Evolutionary conservation across 352 stramenopile genomes (phyloP).

Genomic region (Phytophthora boehmeriae): DNA sequence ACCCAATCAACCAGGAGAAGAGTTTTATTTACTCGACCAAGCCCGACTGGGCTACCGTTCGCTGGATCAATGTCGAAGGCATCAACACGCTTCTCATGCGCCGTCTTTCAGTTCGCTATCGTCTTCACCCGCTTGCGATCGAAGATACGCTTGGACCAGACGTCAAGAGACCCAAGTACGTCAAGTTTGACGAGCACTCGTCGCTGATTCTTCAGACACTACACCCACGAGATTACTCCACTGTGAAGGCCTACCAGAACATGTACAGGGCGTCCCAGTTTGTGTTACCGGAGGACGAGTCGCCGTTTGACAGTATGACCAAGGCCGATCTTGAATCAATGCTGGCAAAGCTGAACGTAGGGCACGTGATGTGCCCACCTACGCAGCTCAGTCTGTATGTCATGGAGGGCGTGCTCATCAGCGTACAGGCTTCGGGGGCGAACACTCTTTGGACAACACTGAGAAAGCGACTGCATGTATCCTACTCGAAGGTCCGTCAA

Average conservation of each 20-base stretch:
- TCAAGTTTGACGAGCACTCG: slow-evolving; percentile 83
- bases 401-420: slow-evolving; percentile 69
- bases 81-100: slow-evolving; percentile 64
- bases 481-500: slow-evolving; percentile 84
- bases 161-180: slow-evolving; percentile 78
- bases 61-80: slow-evolving; percentile 81
- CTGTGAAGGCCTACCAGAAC: slow-evolving; percentile 65
- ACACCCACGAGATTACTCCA: slow-evolving; percentile 43
- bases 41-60: slow-evolving; percentile 68
- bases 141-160: slow-evolving; percentile 80
- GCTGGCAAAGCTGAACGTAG: slow-evolving; percentile 55
- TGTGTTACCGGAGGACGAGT: slow-evolving; percentile 42
- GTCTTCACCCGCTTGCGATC: slow-evolving; percentile 81
- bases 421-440: slow-evolving; percentile 46
- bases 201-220: slow-evolving; percentile 73
- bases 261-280: slow-evolving; percentile 71
- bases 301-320: slow-evolving; percentile 63
- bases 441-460: slow-evolving; percentile 56
- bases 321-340: slow-evolving; percentile 54
- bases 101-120: slow-evolving; percentile 76
- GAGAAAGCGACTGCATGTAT: slow-evolving; percentile 61
- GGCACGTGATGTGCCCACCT: slow-evolving; percentile 61
- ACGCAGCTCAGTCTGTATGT: slow-evolving; percentile 79
- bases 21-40: slow-evolving; percentile 84
- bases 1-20: slow-evolving; percentile 68